Evolutionary conservation across 2,329 filamentous ascomycete species (phyloP).

Genomic region (Pseudogymnoascus sp.): DNA sequence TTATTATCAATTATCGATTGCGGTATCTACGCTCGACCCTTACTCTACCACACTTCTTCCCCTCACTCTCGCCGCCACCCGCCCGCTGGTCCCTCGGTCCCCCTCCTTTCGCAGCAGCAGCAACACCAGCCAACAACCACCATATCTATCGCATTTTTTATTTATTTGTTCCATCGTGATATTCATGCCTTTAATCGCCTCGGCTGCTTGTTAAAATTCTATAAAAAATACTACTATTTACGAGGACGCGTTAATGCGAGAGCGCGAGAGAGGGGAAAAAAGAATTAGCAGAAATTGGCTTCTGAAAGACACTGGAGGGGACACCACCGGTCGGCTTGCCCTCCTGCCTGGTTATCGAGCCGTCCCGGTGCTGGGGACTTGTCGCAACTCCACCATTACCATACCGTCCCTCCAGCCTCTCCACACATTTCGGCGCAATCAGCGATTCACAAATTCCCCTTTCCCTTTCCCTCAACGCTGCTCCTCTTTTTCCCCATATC

Average conservation of each 20-base stretch:
- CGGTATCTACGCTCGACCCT: neutral
- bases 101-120: neutral
- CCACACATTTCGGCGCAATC: neutral
- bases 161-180: neutral
- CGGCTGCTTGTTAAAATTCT: neutral
- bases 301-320: neutral
- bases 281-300: neutral
- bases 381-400: neutral
- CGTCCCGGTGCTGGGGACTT: neutral
- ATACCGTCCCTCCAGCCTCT: neutral
- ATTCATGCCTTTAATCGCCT: neutral
- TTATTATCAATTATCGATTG: conserved; percentile 3
- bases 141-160: neutral
- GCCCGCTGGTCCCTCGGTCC: neutral
- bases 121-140: neutral
- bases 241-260: neutral
- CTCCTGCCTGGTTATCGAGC: neutral
- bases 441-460: neutral
- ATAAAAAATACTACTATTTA: neutral
- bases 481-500: neutral
- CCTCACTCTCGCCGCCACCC: neutral
- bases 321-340: neutral
- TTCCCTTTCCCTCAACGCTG: neutral
- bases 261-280: neutral
- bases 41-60: neutral